Evolutionary conservation across 441 rosid genomes (phyloP).

Genomic region (Gossypium gossypioides): DNA sequence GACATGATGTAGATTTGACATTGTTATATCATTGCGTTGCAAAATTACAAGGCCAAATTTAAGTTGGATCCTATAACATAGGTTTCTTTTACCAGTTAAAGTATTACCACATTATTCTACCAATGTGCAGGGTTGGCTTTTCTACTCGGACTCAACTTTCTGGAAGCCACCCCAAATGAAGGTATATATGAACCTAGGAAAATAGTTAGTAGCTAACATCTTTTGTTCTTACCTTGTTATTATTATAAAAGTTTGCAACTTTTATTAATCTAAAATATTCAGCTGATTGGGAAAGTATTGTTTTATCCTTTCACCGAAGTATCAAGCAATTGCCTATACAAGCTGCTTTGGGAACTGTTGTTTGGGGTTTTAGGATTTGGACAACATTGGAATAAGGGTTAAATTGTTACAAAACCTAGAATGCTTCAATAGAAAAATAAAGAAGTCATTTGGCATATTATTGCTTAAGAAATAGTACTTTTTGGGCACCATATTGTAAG

Average conservation of each 20-base stretch:
- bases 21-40: background rate
- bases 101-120: conserved; percentile 9
- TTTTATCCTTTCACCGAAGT: background rate
- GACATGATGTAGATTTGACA: background rate
- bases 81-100: background rate
- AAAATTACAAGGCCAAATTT: background rate
- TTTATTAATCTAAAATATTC: background rate
- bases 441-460: background rate
- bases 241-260: background rate
- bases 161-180: conserved; percentile 96
- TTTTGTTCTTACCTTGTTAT: conserved; percentile 7
- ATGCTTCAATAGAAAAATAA: background rate
- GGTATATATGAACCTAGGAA: conserved; percentile 29
- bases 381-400: background rate
- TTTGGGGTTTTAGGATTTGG: conserved; percentile 1
- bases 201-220: background rate
- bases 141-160: conserved; percentile 66
- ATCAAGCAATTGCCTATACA: background rate
- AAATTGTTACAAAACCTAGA: background rate
- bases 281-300: background rate
- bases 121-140: conserved; percentile 87
- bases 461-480: background rate
- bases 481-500: background rate
- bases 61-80: background rate
- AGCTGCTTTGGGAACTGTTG: background rate